Percentiles rank a stretch among this genome's conserved stretches.
phyloP scores from a whole-genome alignment of 2,329 filamentous ascomycete species.

The Byssoonygena ceratinophila region DNA sequence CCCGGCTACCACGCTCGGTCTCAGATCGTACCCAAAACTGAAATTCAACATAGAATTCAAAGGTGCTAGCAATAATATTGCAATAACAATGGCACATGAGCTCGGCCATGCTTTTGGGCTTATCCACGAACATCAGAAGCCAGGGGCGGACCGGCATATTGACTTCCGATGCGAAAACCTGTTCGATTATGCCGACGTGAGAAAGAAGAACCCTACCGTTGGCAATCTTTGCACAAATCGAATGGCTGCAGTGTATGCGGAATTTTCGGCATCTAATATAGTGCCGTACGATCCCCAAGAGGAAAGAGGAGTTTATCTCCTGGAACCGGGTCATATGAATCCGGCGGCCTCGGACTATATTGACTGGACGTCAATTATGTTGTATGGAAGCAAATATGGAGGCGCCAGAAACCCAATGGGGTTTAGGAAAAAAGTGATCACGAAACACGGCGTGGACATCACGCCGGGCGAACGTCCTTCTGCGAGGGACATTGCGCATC shows the following conservation, averaged over 20 bases:
- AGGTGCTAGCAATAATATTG: background rate
- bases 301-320: no score
- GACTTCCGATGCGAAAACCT: background rate
- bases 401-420: background rate
- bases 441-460: background rate
- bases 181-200: background rate
- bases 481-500: background rate
- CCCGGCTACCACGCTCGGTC: background rate
- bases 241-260: no score
- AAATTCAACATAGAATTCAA: background rate
- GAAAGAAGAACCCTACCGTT: no score
- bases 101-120: no score
- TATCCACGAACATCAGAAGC: conserved; percentile 9
- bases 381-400: conserved; percentile 4
- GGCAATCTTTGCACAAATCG: no score
- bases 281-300: no score
- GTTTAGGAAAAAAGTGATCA: background rate
- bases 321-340: no score
- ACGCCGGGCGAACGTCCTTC: background rate
- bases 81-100: background rate
- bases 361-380: conserved; percentile 2
- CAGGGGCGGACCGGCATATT: background rate
- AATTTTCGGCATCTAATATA: background rate
- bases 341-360: background rate
- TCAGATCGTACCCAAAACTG: background rate